A percentile compares a stretch with the other conserved stretches of the same genome.
Conservation (phyloP, 2,329 filamentous ascomycete genomes). For the Hirsutella rhossiliensis region DNA sequence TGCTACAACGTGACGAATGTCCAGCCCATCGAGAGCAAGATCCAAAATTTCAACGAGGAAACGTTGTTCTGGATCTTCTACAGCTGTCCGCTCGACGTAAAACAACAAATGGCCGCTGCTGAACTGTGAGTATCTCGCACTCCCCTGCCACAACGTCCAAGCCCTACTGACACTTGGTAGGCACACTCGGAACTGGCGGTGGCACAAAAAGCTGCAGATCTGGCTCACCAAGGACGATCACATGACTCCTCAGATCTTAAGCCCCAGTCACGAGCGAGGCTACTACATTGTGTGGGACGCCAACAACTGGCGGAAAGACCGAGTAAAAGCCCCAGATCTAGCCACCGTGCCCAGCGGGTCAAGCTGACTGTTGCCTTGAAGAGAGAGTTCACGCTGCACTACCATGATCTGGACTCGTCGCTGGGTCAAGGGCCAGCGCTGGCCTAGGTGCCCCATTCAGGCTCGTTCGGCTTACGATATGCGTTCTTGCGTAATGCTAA, state of each 20-base stretch:
- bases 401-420: slow-evolving; percentile 47
- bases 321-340: slow-evolving; percentile 30
- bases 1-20: slow-evolving; percentile 58
- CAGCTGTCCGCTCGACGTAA: slow-evolving; percentile 48
- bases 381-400: slow-evolving; percentile 50
- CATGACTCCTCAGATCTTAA: slow-evolving; percentile 49
- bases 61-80: slow-evolving; percentile 61
- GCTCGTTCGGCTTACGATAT: background rate
- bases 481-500: slow-evolving; percentile 3
- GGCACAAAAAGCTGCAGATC: slow-evolving; percentile 54
- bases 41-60: slow-evolving; percentile 55
- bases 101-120: slow-evolving; percentile 50
- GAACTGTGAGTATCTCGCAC: slow-evolving; percentile 38
- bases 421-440: slow-evolving; percentile 19
- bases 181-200: slow-evolving; percentile 53
- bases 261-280: slow-evolving; percentile 47
- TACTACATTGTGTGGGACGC: slow-evolving; percentile 58
- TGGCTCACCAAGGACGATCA: slow-evolving; percentile 59
- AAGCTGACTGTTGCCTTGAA: slow-evolving; percentile 13
- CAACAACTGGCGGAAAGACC: slow-evolving; percentile 48
- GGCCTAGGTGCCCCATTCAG: slow-evolving; percentile 9
- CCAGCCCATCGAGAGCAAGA: slow-evolving; percentile 52
- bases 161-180: slow-evolving; percentile 21
- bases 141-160: background rate
- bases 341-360: background rate